phyloP scores from a whole-genome alignment of 2,329 filamentous ascomycete genomes.

The Xylaria arbuscula region DNA sequence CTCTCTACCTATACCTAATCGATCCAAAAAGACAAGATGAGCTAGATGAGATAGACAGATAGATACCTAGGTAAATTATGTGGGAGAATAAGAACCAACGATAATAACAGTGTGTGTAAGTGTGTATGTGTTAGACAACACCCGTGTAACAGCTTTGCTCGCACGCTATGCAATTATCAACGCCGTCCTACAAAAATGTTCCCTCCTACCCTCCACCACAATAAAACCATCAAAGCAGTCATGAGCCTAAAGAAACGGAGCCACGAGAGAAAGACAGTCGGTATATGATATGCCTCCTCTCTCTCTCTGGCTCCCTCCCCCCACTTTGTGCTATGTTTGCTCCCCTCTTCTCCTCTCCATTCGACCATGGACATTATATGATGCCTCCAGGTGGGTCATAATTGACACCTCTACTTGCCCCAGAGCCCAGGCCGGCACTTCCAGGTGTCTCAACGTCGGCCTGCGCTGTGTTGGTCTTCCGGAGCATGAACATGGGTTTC shows the following conservation, averaged over 20 bases:
- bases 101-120: slow-evolving; percentile 15
- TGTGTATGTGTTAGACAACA: slow-evolving; percentile 3
- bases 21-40: slow-evolving; percentile 25
- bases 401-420: slow-evolving; percentile 56
- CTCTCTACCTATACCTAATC: slow-evolving; percentile 14
- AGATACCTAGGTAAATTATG: slow-evolving; percentile 31
- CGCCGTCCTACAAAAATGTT: slow-evolving; percentile 26
- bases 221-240: slow-evolving; percentile 5
- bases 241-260: slow-evolving; percentile 6
- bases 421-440: slow-evolving; percentile 63
- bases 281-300: background rate
- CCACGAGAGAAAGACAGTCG: background rate
- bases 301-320: background rate
- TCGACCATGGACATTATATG: slow-evolving; percentile 54
- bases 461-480: slow-evolving; percentile 70
- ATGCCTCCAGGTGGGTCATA: slow-evolving; percentile 71
- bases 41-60: background rate
- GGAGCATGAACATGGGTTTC: slow-evolving; percentile 99
- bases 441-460: slow-evolving; percentile 63
- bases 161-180: slow-evolving; percentile 41
- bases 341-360: background rate
- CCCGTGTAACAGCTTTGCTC: slow-evolving; percentile 33
- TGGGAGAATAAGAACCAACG: slow-evolving; percentile 29
- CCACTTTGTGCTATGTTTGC: background rate
- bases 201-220: background rate